Percentiles rank a stretch among this genome's conserved stretches.
phyloP scores from a whole-genome alignment of 192 early-diverging fungal genomes.

The Phlyctochytrium bullatum region DNA sequence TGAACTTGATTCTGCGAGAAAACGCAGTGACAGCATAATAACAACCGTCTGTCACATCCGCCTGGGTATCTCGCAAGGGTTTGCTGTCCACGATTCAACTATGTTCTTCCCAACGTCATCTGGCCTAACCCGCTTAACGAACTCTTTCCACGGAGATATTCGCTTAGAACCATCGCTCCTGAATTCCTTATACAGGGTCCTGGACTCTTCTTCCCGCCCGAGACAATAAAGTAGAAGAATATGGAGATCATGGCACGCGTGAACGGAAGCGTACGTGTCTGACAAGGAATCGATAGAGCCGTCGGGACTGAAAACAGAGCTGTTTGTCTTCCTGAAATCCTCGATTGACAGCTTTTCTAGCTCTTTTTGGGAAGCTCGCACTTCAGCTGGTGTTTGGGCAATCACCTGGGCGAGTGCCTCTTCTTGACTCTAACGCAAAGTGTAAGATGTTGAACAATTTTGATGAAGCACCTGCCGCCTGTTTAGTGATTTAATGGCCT shows the following conservation, averaged over 20 bases:
- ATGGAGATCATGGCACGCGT: slow-evolving; percentile 27
- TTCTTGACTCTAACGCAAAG: slow-evolving; percentile 27
- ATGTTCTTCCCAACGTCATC: slow-evolving; percentile 16
- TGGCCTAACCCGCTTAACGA: slow-evolving; percentile 9
- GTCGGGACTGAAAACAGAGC: neutral
- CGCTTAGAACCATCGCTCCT: slow-evolving; percentile 18
- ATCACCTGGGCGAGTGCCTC: slow-evolving; percentile 12
- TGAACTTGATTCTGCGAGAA: slow-evolving; percentile 22
- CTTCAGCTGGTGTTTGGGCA: neutral
- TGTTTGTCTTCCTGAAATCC: neutral
- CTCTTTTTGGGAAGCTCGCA: neutral
- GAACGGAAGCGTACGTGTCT: slow-evolving; percentile 6
- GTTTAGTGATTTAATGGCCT: slow-evolving; percentile 8
- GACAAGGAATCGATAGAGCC: neutral
- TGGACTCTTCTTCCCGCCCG: slow-evolving; percentile 6
- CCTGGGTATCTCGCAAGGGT: slow-evolving; percentile 7
- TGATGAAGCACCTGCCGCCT: slow-evolving; percentile 16
- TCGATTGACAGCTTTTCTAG: neutral
- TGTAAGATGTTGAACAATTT: too few species aligned
- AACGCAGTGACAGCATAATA: neutral
- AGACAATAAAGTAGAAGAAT: slow-evolving; percentile 7
- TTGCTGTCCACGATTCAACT: slow-evolving; percentile 20
- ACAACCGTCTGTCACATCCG: neutral
- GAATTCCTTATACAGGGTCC: slow-evolving; percentile 14
- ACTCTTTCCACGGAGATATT: slow-evolving; percentile 16